Percentiles rank a stretch among this genome's conserved stretches.
Conservation (phyloP, 805 yeast species). For the Candida krabiensis region DNA sequence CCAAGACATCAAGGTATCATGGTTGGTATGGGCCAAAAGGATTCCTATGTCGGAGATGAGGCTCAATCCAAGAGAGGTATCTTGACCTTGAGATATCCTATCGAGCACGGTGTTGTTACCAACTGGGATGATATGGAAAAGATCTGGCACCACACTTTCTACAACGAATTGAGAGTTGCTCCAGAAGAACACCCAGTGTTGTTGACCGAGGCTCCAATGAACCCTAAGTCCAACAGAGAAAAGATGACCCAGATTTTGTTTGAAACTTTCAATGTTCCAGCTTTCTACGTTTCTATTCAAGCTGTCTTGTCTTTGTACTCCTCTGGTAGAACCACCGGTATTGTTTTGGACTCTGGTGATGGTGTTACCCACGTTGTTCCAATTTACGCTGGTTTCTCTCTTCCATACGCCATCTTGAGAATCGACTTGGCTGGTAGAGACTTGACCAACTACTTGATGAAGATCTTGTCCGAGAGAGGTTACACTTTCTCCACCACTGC, state of each 20-base stretch:
- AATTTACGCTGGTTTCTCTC: constrained; percentile 98
- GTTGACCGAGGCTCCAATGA: constrained; percentile 99
- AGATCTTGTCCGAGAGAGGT: constrained; percentile 98
- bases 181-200: constrained; percentile 99
- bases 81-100: constrained; percentile 96
- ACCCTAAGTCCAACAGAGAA: constrained; percentile 99
- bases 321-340: constrained; percentile 99
- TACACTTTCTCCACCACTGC: constrained; percentile 98
- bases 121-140: constrained; percentile 99
- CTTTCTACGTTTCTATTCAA: constrained; percentile 98
- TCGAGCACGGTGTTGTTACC: constrained; percentile 99
- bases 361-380: constrained; percentile 99
- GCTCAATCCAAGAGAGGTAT: constrained; percentile 99
- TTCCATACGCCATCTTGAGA: constrained; percentile 98
- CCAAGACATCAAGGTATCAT: constrained; percentile 99
- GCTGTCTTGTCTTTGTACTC: constrained; percentile 98
- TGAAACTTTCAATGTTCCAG: constrained; percentile 99
- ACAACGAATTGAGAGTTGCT: constrained; percentile 99
- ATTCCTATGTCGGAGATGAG: constrained; percentile 99
- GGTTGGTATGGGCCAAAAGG: constrained; percentile 99
- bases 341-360: constrained; percentile 99
- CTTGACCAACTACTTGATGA: constrained; percentile 98
- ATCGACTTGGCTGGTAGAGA: constrained; percentile 99
- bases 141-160: constrained; percentile 99
- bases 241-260: constrained; percentile 99